Evolutionary conservation across 139 green algal genomes (phyloP).

Genomic region (Protoeuglena noctilucae): DNA sequence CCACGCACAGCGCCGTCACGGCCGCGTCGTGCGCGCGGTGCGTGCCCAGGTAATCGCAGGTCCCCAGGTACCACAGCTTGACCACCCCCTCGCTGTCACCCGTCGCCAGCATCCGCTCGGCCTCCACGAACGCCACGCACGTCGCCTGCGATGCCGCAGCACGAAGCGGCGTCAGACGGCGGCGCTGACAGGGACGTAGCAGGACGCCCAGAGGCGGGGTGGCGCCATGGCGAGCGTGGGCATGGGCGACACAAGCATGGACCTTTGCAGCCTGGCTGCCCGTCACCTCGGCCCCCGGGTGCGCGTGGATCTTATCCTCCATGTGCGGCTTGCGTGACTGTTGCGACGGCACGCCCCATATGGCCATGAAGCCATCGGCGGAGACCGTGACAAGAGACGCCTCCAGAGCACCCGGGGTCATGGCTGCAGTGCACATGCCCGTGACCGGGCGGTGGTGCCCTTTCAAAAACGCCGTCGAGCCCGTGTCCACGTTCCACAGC

Average conservation of each 20-base stretch:
- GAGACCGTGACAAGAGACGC: slow-evolving; percentile 20
- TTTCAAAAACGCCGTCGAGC: slow-evolving; percentile 11
- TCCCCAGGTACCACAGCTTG: slow-evolving; percentile 15
- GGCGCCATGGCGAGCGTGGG: no score
- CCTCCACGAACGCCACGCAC: slow-evolving; percentile 23
- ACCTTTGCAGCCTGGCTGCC: no score
- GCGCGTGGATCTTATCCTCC: slow-evolving; percentile 18
- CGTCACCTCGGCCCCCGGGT: slow-evolving; percentile 24
- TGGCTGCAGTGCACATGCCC: slow-evolving; percentile 17
- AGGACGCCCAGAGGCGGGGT: no score
- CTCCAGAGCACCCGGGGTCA: no score
- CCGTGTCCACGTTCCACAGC: slow-evolving; percentile 46
- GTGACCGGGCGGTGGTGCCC: slow-evolving; percentile 37
- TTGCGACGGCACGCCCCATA: slow-evolving; percentile 25
- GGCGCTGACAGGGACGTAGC: no score
- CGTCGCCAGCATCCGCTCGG: slow-evolving; percentile 38
- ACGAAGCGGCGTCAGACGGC: no score
- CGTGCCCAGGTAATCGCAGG: slow-evolving; percentile 24
- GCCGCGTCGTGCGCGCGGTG: slow-evolving; percentile 26
- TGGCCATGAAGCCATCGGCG: slow-evolving; percentile 25
- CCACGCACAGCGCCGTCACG: slow-evolving; percentile 31
- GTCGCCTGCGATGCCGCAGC: no score
- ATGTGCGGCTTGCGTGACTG: slow-evolving; percentile 19
- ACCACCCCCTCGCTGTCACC: background rate
- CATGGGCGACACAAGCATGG: no score